These are phyloP conservation scores for Immersiella caudata DNA, from an alignment of 495 filamentous ascomycete genomes.

Conservation along the genomic window DNA sequence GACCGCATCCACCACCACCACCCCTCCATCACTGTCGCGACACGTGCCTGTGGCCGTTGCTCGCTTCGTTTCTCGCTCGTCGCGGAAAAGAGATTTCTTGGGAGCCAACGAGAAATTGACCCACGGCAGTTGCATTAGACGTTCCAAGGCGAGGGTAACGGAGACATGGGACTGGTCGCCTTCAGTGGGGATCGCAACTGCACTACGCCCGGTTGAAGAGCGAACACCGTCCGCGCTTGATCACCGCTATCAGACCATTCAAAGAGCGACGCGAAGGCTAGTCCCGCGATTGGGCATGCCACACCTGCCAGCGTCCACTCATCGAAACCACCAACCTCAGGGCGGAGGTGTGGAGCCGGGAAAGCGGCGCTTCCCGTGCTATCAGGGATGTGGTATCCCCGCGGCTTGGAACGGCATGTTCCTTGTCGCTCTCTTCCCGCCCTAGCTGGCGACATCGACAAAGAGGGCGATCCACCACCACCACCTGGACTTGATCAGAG, in stretches of 20 bases:
- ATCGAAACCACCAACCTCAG: not conserved
- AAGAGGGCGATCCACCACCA: too few species aligned
- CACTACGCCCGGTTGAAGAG: not conserved
- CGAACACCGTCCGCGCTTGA: not conserved
- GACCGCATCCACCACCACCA: not conserved
- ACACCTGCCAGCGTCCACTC: not conserved
- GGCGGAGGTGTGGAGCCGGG: not conserved
- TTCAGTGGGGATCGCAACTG: not conserved
- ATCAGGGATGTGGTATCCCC: not conserved
- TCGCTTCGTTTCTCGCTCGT: not conserved
- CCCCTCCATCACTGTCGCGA: not conserved
- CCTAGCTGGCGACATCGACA: not conserved
- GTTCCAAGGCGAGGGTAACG: not conserved
- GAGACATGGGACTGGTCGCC: not conserved
- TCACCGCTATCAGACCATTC: not conserved
- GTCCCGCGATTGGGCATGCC: not conserved
- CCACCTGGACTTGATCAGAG: too few species aligned
- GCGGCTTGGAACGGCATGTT: not conserved
- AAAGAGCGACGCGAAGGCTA: not conserved
- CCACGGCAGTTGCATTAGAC: slow-evolving; percentile 8
- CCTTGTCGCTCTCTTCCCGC: not conserved
- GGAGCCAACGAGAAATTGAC: not conserved
- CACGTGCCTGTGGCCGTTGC: not conserved
- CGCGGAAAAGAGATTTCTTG: not conserved
- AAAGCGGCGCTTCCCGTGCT: not conserved